phyloP scores from a whole-genome alignment of 2,329 filamentous ascomycete genomes.

The Aspergillus terreus region DNA sequence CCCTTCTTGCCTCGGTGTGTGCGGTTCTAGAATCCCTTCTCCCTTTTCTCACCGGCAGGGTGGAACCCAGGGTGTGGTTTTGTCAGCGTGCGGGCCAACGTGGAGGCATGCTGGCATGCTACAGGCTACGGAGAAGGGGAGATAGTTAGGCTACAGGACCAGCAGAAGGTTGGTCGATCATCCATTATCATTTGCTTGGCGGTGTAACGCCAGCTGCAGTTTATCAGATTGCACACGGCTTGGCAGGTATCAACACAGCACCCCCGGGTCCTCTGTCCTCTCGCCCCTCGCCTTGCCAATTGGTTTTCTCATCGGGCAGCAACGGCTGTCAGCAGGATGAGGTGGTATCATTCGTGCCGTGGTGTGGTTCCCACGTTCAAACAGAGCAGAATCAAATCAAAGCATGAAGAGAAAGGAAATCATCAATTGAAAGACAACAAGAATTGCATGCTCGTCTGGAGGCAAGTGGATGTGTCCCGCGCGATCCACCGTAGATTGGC shows the following conservation, averaged over 20 bases:
- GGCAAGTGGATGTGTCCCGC: slow-evolving; percentile 11
- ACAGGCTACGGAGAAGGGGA: too few relatives aligned
- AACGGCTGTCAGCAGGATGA: background rate
- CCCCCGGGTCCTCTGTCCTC: slow-evolving; percentile 6
- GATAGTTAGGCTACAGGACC: background rate
- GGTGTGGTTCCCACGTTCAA: background rate
- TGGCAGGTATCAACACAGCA: slow-evolving; percentile 16
- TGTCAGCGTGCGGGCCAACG: too few relatives aligned
- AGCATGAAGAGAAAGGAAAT: background rate
- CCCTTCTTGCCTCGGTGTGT: too few relatives aligned
- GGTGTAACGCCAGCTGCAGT: slow-evolving; percentile 13
- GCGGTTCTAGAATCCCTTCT: too few relatives aligned
- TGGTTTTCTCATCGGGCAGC: background rate
- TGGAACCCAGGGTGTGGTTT: too few relatives aligned
- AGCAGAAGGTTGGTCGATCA: background rate
- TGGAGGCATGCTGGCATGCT: too few relatives aligned
- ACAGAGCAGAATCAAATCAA: background rate
- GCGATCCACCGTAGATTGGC: slow-evolving; percentile 10
- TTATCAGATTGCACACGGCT: slow-evolving; percentile 17
- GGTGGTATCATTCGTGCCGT: slow-evolving; percentile 11
- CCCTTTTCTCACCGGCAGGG: too few relatives aligned
- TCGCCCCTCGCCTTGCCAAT: background rate
- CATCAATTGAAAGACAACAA: background rate
- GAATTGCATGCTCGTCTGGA: background rate
- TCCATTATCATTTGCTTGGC: slow-evolving; percentile 16